Evolutionary conservation across 1,139 yeast genomes (phyloP).

Genomic region (Kazachstania sp.): DNA sequence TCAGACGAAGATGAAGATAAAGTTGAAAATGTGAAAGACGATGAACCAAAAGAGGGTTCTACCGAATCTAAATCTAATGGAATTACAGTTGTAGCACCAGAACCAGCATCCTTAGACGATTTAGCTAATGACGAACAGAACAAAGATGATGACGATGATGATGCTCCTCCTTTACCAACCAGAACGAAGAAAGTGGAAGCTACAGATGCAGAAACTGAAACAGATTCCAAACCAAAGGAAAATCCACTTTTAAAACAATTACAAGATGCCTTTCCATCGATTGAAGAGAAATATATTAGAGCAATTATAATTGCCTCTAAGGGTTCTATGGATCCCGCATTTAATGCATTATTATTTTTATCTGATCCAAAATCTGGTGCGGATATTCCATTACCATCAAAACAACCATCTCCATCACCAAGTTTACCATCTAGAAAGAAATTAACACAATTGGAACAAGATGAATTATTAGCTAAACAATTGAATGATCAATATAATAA

Average conservation of each 20-base stretch:
- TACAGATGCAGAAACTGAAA: neutral
- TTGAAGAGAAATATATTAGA: conserved; percentile 60
- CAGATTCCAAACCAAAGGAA: conserved; percentile 27
- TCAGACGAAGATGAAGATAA: conserved; percentile 9
- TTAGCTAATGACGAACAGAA: neutral
- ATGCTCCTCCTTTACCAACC: conserved; percentile 58
- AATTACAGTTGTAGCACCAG: neutral
- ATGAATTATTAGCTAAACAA: conserved; percentile 74
- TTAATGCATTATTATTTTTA: conserved; percentile 72
- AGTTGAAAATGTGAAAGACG: conserved; percentile 26
- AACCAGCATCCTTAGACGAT: neutral
- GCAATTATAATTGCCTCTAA: conserved; percentile 81
- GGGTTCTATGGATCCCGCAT: conserved; percentile 76
- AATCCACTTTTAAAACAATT: conserved; percentile 36
- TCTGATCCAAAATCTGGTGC: conserved; percentile 63
- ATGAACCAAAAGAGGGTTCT: conserved; percentile 1
- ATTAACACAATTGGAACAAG: conserved; percentile 52
- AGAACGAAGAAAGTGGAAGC: conserved; percentile 39
- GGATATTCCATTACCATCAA: conserved; percentile 47
- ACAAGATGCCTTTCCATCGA: conserved; percentile 73
- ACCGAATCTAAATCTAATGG: neutral
- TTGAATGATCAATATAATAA: conserved; percentile 62
- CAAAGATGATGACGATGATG: conserved; percentile 8
- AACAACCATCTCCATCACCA: conserved; percentile 22
- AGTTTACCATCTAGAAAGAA: conserved; percentile 26